Evolutionary conservation across 768 basidiomycete species (phyloP), one percentile per base, ranked within the genome.

Genomic region (Mrakia hoshinonis): DNA sequence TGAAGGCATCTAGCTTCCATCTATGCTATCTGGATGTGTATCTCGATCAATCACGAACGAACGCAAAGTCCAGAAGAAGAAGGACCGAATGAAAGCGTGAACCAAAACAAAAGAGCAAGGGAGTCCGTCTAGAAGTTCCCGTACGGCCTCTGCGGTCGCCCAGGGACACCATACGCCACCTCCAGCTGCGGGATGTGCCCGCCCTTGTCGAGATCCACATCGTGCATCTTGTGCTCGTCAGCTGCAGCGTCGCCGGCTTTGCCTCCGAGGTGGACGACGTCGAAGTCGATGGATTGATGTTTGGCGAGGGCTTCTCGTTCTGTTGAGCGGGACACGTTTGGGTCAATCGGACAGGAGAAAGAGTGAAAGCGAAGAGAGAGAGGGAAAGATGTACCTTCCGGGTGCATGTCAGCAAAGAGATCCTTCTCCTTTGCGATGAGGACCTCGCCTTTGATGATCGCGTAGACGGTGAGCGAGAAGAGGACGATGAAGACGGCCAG

Each of bases 371-470:
- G 46, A 47, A 20, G 46, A n/a, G 4, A 5, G 38, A 51, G 39
- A 51, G 47, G 34, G 26, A 39, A 13, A 12, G 51, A 51, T 47
- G 22, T 20, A 66, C 64, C 49, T 5, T 66, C 64, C 13, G 24
- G 20, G n/a, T 24, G 26, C 11, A 66, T 6, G 31, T 66, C 46
- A 3, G 31, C 24, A 43, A 43, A 66, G 12, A 66, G 18, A 29
- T 66, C 64, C n/a, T 48, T 31, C 46, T 66, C 47, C 12, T 49
- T 15, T 7, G 64, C 64, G 29, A 29, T 15, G 6, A 66, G 38
- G 11, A 66, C 34, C 26, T 66, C 64, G 10, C 64, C 64, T 39
- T 47, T 4, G 22, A 51, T 48, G 47, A 66, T 66, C 4, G 64
- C 64, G 22, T n/a, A 38, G 22, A 66, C 5, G 6, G 64, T 66